phyloP scores from a whole-genome alignment of 768 basidiomycete genomes.

The Phaeolepiota aurea region DNA sequence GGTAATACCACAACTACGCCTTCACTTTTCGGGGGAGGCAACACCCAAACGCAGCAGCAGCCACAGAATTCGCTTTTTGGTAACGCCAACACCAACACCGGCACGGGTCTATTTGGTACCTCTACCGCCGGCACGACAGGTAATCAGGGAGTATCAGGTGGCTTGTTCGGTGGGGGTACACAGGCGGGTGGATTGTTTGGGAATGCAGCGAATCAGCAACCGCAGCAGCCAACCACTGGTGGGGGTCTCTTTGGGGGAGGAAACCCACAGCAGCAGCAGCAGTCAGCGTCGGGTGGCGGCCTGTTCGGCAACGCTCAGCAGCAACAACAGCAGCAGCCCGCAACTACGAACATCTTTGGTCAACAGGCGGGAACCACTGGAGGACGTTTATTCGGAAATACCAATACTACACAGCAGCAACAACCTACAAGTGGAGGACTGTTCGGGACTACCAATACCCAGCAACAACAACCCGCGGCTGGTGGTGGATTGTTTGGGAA shows the following conservation, averaged over 20 bases:
- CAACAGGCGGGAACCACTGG: constrained; percentile 4
- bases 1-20: background rate
- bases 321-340: constrained; percentile 7
- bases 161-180: background rate
- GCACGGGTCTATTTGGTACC: constrained; percentile 18
- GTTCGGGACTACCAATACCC: constrained; percentile 19
- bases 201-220: constrained; percentile 15
- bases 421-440: constrained; percentile 13
- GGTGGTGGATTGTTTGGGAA: constrained; percentile 22
- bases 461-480: constrained; percentile 10
- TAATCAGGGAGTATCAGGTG: background rate
- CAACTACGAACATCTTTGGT: constrained; percentile 7
- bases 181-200: constrained; percentile 5
- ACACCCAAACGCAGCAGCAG: constrained; percentile 2
- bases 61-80: background rate
- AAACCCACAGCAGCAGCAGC: constrained; percentile 11
- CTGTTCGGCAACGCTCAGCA: constrained; percentile 9
- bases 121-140: background rate
- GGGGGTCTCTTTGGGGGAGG: constrained; percentile 17
- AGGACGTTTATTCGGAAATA: constrained; percentile 18
- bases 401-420: constrained; percentile 10
- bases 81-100: background rate
- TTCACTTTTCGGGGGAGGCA: constrained; percentile 1
- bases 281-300: constrained; percentile 6
- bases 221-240: constrained; percentile 6